Evolutionary conservation across 768 basidiomycete species (phyloP), one percentile per base, ranked within the genome.

Genomic region (Fomitopsis serialis): DNA sequence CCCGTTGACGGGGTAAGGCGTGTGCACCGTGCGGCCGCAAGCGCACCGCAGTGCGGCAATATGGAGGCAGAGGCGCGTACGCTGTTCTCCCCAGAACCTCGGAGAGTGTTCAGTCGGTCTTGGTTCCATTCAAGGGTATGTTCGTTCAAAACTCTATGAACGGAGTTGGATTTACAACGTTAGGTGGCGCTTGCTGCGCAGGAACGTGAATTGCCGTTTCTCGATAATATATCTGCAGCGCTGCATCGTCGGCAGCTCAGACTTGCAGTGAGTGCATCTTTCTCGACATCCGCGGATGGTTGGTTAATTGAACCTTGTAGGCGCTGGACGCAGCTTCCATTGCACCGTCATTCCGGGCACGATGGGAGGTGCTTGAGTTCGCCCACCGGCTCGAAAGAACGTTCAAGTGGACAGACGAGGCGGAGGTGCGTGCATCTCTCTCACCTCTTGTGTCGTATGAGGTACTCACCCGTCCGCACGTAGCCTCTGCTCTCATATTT

Each of bases 401-500:
- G 6, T 80, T 73, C 60, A 52, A 54, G 37, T 84, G 80, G 81
- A 65, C 63, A 24, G 80, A 84, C 63, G 75, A 78, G 44, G 80
- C 77, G 27, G 72, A 77, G 66, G 79, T 78, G 63, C 60, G 66
- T 57, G 7, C 43, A 27, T 1, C 17, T n/a, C 32, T 22, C n/a
- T 36, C 24, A 11, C 43, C 48, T 51, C n/a, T 2, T 3, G n/a
- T 7, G n/a, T 9, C 25, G 15, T 23, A 25, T 27, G 19, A 27
- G 10, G 32, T 3, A 15, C 25, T 45, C 19, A 54, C 4, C n/a
- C n/a, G n/a, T n/a, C 9, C 21, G 29, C 40, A 34, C 15, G 29
- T 46, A 73, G 72, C 70, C 74, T 52, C 57, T 77, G 21, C 66
- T 77, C 11, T 46, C 53, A 7, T 35, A 50, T 10, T 63, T 27